Evolutionary conservation across 2,329 filamentous ascomycete species (phyloP), one percentile per base, ranked within the genome.

Genomic region (Orbilia oligospora): DNA sequence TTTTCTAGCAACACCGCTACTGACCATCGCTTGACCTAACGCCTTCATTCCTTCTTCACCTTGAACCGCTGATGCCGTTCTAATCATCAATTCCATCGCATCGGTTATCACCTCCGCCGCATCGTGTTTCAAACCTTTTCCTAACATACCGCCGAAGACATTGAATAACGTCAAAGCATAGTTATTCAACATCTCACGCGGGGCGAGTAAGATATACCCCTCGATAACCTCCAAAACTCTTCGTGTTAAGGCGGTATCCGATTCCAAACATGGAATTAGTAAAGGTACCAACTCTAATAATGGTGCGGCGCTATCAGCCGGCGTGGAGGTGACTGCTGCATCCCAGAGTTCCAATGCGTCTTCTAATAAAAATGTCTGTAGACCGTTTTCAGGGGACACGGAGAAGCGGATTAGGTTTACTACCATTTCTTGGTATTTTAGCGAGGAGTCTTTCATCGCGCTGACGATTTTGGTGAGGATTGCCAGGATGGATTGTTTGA

Each of bases 331-430:
- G 44, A 94, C 84, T 10, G 97, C 90, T 1, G 91, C 89, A 38
- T 89, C 88, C 95, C 95, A 98, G 2, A 99, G 88, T 71, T 97
- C 94, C 14, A 98, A 87, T 0, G 93, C 93, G 83, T 99, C 96
- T 79, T 98, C 96, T 12, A 97, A 89, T 10, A 99, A 89, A 82
- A 97, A 96, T 1, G 94, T 86, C 81, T 93, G 90, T 49, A 92
- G 87, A 46, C 89, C 88, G 0, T 93, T 96, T 10, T 89, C 89
- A 1, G 91, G 90, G 73, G 94, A 89, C 41, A 96, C 90, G 0
- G 94, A 93, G 82, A 92, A 91, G 55, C 90, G 88, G 49, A 99
- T 91, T 64, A 98, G 88, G 0, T 95, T 94, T 18, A 97, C 86
- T 81, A 97, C 92, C 66, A 94, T 87, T 16, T 88, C 85, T 80